Evolutionary conservation across 805 yeast genomes (phyloP), one percentile per base, ranked within the genome.

Genomic region (Lipomyces lipofer): DNA sequence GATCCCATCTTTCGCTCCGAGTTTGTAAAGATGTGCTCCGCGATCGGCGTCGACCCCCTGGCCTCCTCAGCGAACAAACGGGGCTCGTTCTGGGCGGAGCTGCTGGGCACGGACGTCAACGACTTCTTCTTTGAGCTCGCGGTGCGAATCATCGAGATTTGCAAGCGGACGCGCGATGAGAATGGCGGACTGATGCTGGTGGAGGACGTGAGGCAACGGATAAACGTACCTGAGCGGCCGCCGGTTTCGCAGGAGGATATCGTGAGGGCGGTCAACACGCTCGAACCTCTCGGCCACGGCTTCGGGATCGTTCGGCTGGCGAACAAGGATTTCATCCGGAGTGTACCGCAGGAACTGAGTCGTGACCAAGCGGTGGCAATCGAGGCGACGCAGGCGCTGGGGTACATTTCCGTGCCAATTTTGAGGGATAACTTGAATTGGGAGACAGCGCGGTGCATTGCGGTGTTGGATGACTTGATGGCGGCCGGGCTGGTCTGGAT

Each of bases 1-100:
- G 84, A 87, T 66, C 76, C 84, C 0, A 81, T 81, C 52, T 79
- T 89, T 64, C 74, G 95, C 28, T 72, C 78, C 27, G 84, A 87
- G 66, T 88, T 90, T 68, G 82, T 88, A 33, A 78, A 79, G 54
- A 83, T 91, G 73, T 89, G 96, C 64, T 73, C 78, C 3, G 80
- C 84, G 62, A 83, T 90, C 27, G 97, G 97, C 1, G 84, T 90
- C 17, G 97, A 91, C 67, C 94, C 96, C 0, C 68, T 91, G 25
- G 74, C 75, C 2, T 49, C 61, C 24, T 65, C 69, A 10, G 60
- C 65, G 2, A 59, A 65, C 32, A 64, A 59, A 15, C 55, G 62
- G 38, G 62, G 64, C n/a, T 68, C 73, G 7, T 56, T 71, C 22
- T 72, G 72, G 66, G 66, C 77, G 12, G 68, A 64, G 46, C 60